phyloP scores from a whole-genome alignment of 441 rosid genomes.

The Aleurites moluccanus region DNA sequence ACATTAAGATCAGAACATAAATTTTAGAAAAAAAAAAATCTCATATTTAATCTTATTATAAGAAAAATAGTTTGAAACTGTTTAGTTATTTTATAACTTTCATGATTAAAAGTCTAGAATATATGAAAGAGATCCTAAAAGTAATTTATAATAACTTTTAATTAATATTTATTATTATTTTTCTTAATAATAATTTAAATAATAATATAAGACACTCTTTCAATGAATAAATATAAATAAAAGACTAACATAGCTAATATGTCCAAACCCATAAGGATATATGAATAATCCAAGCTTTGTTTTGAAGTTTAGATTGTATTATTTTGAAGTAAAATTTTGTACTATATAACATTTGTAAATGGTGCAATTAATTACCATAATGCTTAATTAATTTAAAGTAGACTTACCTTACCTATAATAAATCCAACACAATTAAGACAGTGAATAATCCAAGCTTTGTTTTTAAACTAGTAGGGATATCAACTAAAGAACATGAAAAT shows the following conservation, averaged over 20 bases:
- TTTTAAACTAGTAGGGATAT: constrained; percentile 18
- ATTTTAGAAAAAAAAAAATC: too few relatives aligned
- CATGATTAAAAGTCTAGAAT: too few relatives aligned
- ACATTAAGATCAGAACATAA: too few relatives aligned
- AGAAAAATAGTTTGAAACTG: too few relatives aligned
- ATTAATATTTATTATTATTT: neutral
- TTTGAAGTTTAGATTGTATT: neutral
- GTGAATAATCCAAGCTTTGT: constrained; percentile 43
- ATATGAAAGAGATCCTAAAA: too few relatives aligned
- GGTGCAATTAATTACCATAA: neutral
- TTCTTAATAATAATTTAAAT: neutral
- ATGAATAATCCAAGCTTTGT: constrained; percentile 7
- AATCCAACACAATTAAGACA: constrained; percentile 42
- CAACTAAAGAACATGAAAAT: constrained; percentile 31
- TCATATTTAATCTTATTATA: too few relatives aligned
- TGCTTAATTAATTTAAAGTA: neutral
- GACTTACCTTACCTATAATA: constrained; percentile 13
- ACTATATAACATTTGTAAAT: neutral
- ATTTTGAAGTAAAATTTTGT: neutral
- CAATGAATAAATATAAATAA: neutral
- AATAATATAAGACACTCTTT: neutral
- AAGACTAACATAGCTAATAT: neutral
- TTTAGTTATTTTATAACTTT: too few relatives aligned
- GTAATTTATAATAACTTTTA: too few relatives aligned
- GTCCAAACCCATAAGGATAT: constrained; percentile 17